Percentiles rank a stretch among this genome's conserved stretches.
Evolutionary conservation across 2,329 filamentous ascomycete genomes (phyloP).

Genomic region (Fusarium coicis): DNA sequence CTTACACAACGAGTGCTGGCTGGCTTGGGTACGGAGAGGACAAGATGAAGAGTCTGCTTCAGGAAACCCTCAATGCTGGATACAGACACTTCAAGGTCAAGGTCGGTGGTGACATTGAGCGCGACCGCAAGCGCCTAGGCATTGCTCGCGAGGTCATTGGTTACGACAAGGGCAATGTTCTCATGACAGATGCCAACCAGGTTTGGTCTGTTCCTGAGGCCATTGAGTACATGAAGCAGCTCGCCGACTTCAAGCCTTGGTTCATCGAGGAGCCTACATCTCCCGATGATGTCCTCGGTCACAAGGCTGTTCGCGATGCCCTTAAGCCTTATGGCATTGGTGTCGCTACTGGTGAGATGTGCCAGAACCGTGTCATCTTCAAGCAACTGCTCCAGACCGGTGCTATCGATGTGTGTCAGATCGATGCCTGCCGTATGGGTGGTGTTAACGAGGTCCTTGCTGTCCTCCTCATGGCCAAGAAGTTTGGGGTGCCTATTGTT

Average conservation of each 20-base stretch:
- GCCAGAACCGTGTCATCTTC: conserved; percentile 93
- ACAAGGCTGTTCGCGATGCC: conserved; percentile 85
- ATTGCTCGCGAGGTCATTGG: conserved; percentile 85
- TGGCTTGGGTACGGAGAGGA: conserved; percentile 93
- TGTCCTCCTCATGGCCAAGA: conserved; percentile 86
- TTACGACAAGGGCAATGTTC: conserved; percentile 82
- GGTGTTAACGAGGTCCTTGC: conserved; percentile 93
- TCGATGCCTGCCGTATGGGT: conserved; percentile 89
- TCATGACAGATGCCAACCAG: conserved; percentile 96
- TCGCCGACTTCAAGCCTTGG: conserved; percentile 87
- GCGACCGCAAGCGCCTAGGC: conserved; percentile 74
- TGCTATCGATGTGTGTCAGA: conserved; percentile 88
- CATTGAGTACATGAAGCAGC: conserved; percentile 84
- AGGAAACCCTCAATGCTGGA: conserved; percentile 79
- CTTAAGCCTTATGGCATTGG: conserved; percentile 80
- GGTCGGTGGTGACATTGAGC: conserved; percentile 78
- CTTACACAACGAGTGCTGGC: conserved; percentile 89
- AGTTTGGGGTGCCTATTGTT: conserved; percentile 83
- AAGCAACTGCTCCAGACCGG: conserved; percentile 86
- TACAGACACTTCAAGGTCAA: conserved; percentile 93
- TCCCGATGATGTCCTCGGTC: conserved; percentile 88
- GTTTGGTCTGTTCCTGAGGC: conserved; percentile 92
- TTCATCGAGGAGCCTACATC: conserved; percentile 96
- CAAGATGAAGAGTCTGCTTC: conserved; percentile 81
- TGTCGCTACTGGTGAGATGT: conserved; percentile 94